A percentile compares a stretch with the other conserved stretches of the same genome.
These are phyloP conservation scores for Sclerospora graminicola DNA, from an alignment of 352 stramenopile genomes.

Conservation along the genomic window DNA sequence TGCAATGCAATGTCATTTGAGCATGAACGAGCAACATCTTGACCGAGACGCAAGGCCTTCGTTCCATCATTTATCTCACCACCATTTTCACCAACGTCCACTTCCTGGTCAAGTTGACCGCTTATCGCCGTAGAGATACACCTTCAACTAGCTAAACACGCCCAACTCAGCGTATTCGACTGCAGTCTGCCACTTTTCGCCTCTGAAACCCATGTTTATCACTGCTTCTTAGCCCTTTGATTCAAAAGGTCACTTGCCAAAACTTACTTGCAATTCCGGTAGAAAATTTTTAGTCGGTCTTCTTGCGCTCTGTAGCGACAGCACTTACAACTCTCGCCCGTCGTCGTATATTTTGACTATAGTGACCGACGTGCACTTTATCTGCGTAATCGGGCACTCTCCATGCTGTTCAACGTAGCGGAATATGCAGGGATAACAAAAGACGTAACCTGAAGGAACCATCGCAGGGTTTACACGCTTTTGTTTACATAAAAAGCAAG, in stretches of 20 bases:
- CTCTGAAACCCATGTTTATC: background rate
- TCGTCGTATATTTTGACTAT: conserved; percentile 85
- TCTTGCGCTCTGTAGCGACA: conserved; percentile 1
- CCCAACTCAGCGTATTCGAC: too few species aligned
- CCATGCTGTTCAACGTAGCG: conserved; percentile 56
- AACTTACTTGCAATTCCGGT: background rate
- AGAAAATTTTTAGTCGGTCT: background rate
- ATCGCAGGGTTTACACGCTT: conserved; percentile 67
- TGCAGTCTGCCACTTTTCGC: background rate
- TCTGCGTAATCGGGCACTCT: conserved; percentile 69
- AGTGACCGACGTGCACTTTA: conserved; percentile 45
- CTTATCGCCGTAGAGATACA: too few species aligned
- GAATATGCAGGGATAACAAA: conserved; percentile 81
- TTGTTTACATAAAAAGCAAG: conserved; percentile 64
- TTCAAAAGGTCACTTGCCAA: background rate
- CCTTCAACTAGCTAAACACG: too few species aligned
- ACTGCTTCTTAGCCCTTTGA: background rate
- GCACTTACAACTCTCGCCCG: conserved; percentile 16
- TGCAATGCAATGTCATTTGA: too few species aligned
- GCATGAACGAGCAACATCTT: too few species aligned
- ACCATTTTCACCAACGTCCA: too few species aligned
- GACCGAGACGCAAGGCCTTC: too few species aligned
- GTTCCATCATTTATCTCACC: too few species aligned
- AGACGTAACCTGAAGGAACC: conserved; percentile 64
- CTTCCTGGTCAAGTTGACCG: too few species aligned